These are phyloP conservation scores for Bipolaris cookei DNA, from an alignment of 2,329 filamentous ascomycete genomes.

Conservation along the genomic window DNA sequence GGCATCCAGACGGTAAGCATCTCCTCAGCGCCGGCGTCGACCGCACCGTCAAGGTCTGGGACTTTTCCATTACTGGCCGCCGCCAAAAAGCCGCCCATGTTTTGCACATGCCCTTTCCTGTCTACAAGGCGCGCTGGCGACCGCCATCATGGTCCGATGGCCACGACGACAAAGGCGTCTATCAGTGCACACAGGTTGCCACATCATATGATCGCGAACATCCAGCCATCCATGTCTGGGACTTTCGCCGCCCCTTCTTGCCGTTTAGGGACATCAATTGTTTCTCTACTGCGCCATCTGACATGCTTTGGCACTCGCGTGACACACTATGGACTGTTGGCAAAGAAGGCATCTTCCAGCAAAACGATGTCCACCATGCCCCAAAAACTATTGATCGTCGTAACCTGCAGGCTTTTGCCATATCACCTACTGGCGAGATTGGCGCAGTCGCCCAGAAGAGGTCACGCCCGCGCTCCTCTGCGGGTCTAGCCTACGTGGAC, in stretches of 20 bases:
- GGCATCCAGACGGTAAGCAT: conserved; percentile 71
- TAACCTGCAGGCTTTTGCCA: conserved; percentile 62
- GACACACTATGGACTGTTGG: conserved; percentile 70
- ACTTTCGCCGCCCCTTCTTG: conserved; percentile 66
- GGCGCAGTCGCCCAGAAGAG: conserved; percentile 62
- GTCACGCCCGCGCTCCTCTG: conserved; percentile 50
- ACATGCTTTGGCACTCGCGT: conserved; percentile 69
- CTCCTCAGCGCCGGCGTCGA: conserved; percentile 68
- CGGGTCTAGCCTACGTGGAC: conserved; percentile 50
- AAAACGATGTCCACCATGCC: conserved; percentile 66
- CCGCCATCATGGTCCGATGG: conserved; percentile 64
- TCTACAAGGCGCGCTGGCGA: conserved; percentile 67
- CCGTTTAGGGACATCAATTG: conserved; percentile 67
- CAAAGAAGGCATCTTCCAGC: conserved; percentile 65
- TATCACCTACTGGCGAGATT: conserved; percentile 64
- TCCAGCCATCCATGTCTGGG: conserved; percentile 68
- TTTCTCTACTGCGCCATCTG: conserved; percentile 62
- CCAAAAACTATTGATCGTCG: conserved; percentile 65
- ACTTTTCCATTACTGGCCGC: conserved; percentile 63
- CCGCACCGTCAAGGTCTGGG: conserved; percentile 68
- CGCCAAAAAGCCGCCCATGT: conserved; percentile 65
- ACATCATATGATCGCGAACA: conserved; percentile 68
- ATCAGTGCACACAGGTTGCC: conserved; percentile 67
- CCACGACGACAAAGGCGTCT: conserved; percentile 58
- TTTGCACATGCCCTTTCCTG: conserved; percentile 66